These are phyloP conservation scores for Oehlia diaphana DNA, from an alignment of 192 early-diverging fungal species.

Conservation along the genomic window DNA sequence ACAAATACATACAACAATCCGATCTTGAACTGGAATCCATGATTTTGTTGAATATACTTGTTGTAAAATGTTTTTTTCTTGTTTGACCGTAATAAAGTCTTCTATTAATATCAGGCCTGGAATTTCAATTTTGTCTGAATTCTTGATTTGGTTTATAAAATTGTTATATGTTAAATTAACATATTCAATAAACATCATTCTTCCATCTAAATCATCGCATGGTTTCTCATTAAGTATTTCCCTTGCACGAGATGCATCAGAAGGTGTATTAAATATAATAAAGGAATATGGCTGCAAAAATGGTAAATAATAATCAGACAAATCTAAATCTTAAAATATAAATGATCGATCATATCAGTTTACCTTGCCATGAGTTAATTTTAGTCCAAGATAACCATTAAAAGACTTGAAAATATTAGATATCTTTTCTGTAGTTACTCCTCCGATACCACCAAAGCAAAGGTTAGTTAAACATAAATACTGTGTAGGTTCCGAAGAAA, in stretches of 20 bases:
- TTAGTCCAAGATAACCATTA: slow-evolving; percentile 2
- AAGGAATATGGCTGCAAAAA: slow-evolving; percentile 28
- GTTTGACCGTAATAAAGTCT: slow-evolving; percentile 18
- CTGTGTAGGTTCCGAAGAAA: slow-evolving; percentile 15
- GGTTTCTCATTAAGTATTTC: slow-evolving; percentile 9
- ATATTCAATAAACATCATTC: slow-evolving; percentile 21
- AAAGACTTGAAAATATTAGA: not conserved
- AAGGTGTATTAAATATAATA: slow-evolving; percentile 18
- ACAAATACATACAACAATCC: slow-evolving; percentile 9
- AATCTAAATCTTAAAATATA: not conserved
- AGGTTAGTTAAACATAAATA: slow-evolving; percentile 29
- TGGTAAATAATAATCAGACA: not conserved
- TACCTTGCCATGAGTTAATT: slow-evolving; percentile 26
- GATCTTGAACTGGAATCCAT: slow-evolving; percentile 24
- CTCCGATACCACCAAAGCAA: slow-evolving; percentile 18
- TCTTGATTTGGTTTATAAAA: slow-evolving; percentile 26
- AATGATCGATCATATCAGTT: not conserved
- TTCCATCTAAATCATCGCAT: slow-evolving; percentile 12
- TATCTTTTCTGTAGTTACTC: slow-evolving; percentile 18
- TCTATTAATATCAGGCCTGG: slow-evolving; percentile 16
- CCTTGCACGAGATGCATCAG: not conserved
- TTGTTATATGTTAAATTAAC: slow-evolving; percentile 25
- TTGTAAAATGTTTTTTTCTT: slow-evolving; percentile 17
- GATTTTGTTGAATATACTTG: not conserved
- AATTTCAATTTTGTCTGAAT: not conserved